phyloP scores from a whole-genome alignment of 306 rosid species.

The Carpinus fangiana region DNA sequence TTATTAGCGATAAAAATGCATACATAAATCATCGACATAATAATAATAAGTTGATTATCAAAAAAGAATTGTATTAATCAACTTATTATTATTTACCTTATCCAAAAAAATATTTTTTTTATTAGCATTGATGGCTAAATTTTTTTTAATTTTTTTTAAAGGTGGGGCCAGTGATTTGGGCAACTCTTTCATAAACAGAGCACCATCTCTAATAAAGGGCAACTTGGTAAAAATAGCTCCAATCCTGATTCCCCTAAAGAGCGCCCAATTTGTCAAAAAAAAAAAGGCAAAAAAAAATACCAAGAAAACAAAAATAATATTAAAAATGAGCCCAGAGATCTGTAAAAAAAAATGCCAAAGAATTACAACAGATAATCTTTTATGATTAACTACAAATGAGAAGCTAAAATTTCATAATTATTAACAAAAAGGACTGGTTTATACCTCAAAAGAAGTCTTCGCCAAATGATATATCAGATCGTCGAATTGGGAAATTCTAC shows the following conservation, averaged over 20 bases:
- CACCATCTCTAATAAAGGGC: constrained; percentile 1
- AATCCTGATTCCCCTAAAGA: background rate
- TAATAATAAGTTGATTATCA: no score
- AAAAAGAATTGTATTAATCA: background rate
- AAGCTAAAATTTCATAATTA: background rate
- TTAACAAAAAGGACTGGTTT: constrained; percentile 2
- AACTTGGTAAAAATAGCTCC: constrained; percentile 28
- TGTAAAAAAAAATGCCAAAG: background rate
- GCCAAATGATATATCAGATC: constrained; percentile 26
- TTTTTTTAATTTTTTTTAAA: background rate
- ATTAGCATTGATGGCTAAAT: no score
- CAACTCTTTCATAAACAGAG: background rate
- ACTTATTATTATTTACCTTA: background rate
- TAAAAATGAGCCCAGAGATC: background rate
- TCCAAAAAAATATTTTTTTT: no score
- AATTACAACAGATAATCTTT: constrained; percentile 1
- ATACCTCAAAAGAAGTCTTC: constrained; percentile 42
- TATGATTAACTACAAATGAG: background rate
- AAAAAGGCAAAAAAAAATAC: background rate
- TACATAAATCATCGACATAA: background rate
- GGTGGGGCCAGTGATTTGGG: background rate
- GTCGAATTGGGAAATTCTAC: constrained; percentile 27
- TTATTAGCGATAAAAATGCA: no score
- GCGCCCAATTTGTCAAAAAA: background rate
- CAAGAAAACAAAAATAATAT: background rate